Conservation (phyloP, 2,329 filamentous ascomycete species). For the Talaromyces sp. region DNA sequence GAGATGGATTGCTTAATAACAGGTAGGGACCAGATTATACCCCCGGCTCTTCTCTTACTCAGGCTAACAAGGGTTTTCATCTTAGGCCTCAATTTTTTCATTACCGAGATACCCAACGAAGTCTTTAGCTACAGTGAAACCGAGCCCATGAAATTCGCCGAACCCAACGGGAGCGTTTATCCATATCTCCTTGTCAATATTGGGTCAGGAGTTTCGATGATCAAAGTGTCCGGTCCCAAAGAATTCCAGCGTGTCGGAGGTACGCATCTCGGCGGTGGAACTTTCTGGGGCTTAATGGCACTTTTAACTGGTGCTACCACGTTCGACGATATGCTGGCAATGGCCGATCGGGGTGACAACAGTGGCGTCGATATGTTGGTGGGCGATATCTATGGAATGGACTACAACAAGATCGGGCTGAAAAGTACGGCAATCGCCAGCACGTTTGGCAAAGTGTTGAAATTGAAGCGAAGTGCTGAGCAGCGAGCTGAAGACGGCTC, state of each 20-base stretch:
- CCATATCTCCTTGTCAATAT: conserved; percentile 98
- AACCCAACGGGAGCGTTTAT: conserved; percentile 76
- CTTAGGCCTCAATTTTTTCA: conserved; percentile 92
- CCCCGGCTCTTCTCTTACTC: neutral
- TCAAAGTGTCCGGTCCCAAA: conserved; percentile 88
- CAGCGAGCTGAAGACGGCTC: conserved; percentile 67
- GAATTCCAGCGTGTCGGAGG: conserved; percentile 89
- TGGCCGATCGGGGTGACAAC: conserved; percentile 90
- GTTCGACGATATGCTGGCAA: conserved; percentile 96
- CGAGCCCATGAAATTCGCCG: conserved; percentile 84
- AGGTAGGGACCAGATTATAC: conserved; percentile 48
- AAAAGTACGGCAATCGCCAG: conserved; percentile 95
- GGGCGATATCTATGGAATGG: conserved; percentile 94
- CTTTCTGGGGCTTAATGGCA: conserved; percentile 90
- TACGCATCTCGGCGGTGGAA: conserved; percentile 93
- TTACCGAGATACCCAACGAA: conserved; percentile 93
- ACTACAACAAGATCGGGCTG: conserved; percentile 92
- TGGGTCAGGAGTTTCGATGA: conserved; percentile 92
- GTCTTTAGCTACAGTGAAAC: conserved; percentile 94
- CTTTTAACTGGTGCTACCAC: conserved; percentile 86
- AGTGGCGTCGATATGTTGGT: conserved; percentile 92
- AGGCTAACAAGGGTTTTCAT: neutral
- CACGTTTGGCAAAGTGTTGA: conserved; percentile 95
- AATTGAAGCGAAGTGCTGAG: conserved; percentile 83
- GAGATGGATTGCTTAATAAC: conserved; percentile 99